Evolutionary conservation across 73 alveolate genomes (phyloP), one percentile per base, ranked within the genome.

Genomic region (Diophrys sp.): DNA sequence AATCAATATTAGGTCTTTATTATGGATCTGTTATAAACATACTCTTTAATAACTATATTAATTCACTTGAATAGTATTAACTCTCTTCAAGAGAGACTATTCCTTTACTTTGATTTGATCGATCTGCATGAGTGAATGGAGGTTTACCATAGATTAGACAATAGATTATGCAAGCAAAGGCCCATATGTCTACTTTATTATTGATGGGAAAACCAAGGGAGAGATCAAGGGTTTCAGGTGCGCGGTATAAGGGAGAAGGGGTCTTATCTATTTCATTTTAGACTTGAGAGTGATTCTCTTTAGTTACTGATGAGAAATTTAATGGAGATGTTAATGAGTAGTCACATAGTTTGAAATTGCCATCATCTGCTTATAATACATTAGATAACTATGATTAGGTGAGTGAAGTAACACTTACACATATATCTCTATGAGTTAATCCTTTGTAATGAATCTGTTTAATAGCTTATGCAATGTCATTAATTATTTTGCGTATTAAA

Each of bases 161-260:
- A 78, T 84, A 95, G 33, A 93, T 66, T 56, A 93, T 91, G 62
- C 96, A 89, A 23, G 95, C 97, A 2, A 87, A 44, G 2, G 96
- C 95, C 99, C 99, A 96, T 25, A 95, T 73, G 82, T 96, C 99
- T 14, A 88, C 98, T 80, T 94, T 87, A 44, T 90, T 95, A 80
- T 77, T 88, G 14, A 96, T 95, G 0, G 87, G 83, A 69, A 71
- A 86, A 33, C 93, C 86, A 31, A 92, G 74, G 80, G 87, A 92
- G 27, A 92, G 79, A 73, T 96, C 99, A 27, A 91, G 76, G 93
- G 93, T 84, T 89, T 96, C 99, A 8, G 99, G 99, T 14, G 99
- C 98, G 56, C 98, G 27, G 75, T 95, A 94, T 93, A 89, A 82
- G 53, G 97, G 93, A 31, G 98, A 94, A 11, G 99, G 91, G 34